Base-by-base conservation (phyloP, 768 basidiomycete genomes). In the Mycena polygramma region DNA sequence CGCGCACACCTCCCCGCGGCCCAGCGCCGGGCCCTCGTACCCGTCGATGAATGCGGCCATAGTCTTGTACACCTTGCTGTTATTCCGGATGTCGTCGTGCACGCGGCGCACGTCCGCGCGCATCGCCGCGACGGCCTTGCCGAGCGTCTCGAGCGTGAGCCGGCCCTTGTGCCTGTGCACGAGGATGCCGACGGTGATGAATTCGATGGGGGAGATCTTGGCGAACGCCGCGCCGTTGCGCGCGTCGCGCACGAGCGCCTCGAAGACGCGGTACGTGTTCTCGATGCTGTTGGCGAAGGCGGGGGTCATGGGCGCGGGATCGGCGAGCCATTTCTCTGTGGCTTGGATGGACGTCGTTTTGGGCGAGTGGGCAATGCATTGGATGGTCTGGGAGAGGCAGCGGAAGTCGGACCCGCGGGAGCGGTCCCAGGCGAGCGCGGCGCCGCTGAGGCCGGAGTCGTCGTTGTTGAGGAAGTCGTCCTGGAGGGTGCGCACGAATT, bases 121-220 rank as follows among this genome's bases (percentile, higher is more conserved):
- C 89, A 95, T 88, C 20, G 78, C 78, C 14, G 76, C 76, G 7
- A 92, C 83, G 0, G 83, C 85, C 22, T 75, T 71, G 0, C 86
- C 82, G 48, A 93, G 74, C 76, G 85, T 83, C 0, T 69, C 70
- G 69, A 81, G 48, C 3, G 81, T 75, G 65, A 87, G 72, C 14
- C 60, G 75, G 17, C 82, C 79, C 78, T 84, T 88, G 63, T 86
- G 81, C n/a, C 83, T 77, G 15, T 84, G 83, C 19, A 93, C 85
- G 24, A 94, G 77, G 5, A 92, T 73, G 24, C 82, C 82, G 57
- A 88, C 85, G 71, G 86, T 80, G 55, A 92, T 83, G 70, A 94
- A 89, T 77, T 94, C 93, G 48, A 93, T 81, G 0, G 93, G 93
- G 0, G 92, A 84, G 1, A 94, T 83, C 46, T 89, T 90, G 72